Conservation (phyloP, 441 rosid genomes). For the Croton laevigatus region DNA sequence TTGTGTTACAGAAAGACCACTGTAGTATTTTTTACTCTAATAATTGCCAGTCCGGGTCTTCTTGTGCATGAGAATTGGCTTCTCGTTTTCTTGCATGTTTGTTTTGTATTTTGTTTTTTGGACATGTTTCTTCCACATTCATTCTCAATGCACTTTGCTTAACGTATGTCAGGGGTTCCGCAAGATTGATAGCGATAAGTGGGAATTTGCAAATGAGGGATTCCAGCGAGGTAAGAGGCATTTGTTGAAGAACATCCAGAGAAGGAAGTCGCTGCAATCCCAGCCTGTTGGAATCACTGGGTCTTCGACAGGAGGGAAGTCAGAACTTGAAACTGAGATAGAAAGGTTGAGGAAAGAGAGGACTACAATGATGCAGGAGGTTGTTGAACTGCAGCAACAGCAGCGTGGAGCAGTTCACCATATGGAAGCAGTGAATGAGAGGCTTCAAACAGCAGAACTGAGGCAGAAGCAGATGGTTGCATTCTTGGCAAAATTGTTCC, state of each 20-base stretch:
- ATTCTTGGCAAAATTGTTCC: constrained; percentile 69
- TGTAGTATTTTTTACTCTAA: constrained; percentile 12
- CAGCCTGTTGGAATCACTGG: constrained; percentile 49
- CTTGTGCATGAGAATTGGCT: constrained; percentile 13
- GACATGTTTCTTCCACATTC: constrained; percentile 19
- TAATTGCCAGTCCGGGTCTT: constrained; percentile 11
- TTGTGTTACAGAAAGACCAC: too few species aligned
- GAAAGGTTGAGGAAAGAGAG: constrained; percentile 68
- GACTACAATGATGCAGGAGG: constrained; percentile 61
- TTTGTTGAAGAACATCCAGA: constrained; percentile 74
- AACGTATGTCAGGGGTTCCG: constrained; percentile 73
- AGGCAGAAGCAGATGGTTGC: constrained; percentile 80
- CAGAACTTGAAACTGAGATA: constrained; percentile 54
- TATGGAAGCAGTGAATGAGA: constrained; percentile 49
- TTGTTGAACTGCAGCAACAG: constrained; percentile 74
- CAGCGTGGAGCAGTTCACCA: constrained; percentile 48
- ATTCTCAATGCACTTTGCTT: constrained; percentile 35
- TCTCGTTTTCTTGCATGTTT: constrained; percentile 18
- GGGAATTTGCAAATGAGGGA: constrained; percentile 91
- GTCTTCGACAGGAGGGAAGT: constrained; percentile 32
- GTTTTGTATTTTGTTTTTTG: constrained; percentile 10
- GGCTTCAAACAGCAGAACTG: constrained; percentile 69
- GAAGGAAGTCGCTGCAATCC: constrained; percentile 64
- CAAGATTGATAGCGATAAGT: constrained; percentile 75
- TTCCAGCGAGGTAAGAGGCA: constrained; percentile 74